These are phyloP conservation scores for Tetrastigma voinierianum DNA, from an alignment of 164 flowering plant species.

Conservation along the genomic window DNA sequence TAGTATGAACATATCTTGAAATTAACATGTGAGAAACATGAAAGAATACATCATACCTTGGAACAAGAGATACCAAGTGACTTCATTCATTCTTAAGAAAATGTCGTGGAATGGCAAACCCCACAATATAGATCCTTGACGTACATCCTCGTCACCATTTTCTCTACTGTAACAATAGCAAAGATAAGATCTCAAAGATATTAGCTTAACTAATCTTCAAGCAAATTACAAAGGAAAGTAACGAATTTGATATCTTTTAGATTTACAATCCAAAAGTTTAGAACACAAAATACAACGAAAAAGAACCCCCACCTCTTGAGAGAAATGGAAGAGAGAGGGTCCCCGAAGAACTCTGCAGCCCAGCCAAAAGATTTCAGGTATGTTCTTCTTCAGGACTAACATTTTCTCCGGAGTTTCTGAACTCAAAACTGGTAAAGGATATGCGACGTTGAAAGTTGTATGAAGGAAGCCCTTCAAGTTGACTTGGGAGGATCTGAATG, in stretches of 20 bases:
- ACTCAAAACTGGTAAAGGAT: too few species aligned
- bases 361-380: slow-evolving; percentile 2
- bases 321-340: slow-evolving; percentile 12
- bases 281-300: background rate
- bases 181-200: too few species aligned
- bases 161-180: slow-evolving; percentile 12
- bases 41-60: slow-evolving; percentile 19
- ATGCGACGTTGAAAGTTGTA: too few species aligned
- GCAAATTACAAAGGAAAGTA: background rate
- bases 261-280: background rate
- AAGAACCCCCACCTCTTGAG: slow-evolving; percentile 6
- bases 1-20: too few species aligned
- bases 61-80: slow-evolving; percentile 23
- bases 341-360: slow-evolving; percentile 1
- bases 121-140: slow-evolving; percentile 33
- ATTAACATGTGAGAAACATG: too few species aligned
- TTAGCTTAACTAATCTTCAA: background rate
- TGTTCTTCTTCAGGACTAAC: slow-evolving; percentile 1
- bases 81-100: slow-evolving; percentile 28
- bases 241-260: background rate
- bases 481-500: too few species aligned
- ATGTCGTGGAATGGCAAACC: slow-evolving; percentile 30
- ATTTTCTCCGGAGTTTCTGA: background rate
- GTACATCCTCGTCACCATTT: slow-evolving; percentile 25
- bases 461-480: too few species aligned